Evolutionary conservation across 108 stramenopile genomes (phyloP).

Genomic region (Cyclotella atomus): DNA sequence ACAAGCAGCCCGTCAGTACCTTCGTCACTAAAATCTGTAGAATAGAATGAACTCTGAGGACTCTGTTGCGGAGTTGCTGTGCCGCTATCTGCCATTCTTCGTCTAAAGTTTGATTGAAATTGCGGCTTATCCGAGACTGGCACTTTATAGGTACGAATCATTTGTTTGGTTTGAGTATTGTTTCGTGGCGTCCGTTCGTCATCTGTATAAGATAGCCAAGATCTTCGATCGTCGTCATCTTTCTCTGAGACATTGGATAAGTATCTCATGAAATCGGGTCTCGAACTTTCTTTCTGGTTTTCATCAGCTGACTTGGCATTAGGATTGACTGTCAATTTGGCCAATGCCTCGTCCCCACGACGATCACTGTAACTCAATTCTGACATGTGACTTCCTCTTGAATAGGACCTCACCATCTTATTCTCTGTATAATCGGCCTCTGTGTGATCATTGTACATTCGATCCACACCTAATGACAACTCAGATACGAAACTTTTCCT

Average conservation of each 20-base stretch:
- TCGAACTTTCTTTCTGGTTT: background rate
- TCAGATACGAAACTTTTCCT: constrained; percentile 38
- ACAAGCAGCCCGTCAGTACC: constrained; percentile 41
- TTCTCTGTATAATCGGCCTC: background rate
- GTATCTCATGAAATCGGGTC: constrained; percentile 1
- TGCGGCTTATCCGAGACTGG: constrained; percentile 6
- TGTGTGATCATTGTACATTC: constrained; percentile 33
- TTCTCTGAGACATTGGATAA: background rate
- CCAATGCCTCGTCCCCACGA: background rate
- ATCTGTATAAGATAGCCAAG: constrained; percentile 18
- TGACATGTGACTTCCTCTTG: background rate
- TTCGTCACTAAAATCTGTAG: constrained; percentile 38
- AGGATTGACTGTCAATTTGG: constrained; percentile 11
- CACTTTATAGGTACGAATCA: background rate
- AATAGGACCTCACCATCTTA: background rate
- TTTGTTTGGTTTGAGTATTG: background rate
- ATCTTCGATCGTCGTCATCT: background rate
- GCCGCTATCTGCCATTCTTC: background rate
- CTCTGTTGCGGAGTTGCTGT: background rate
- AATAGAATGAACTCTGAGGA: constrained; percentile 11
- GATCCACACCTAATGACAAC: constrained; percentile 41
- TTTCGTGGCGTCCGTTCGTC: constrained; percentile 5
- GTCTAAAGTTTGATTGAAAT: background rate
- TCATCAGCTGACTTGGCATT: background rate
- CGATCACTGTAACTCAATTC: constrained; percentile 6